phyloP scores from a whole-genome alignment of 73 alveolate genomes.

The Tetrahymena malaccensis region DNA sequence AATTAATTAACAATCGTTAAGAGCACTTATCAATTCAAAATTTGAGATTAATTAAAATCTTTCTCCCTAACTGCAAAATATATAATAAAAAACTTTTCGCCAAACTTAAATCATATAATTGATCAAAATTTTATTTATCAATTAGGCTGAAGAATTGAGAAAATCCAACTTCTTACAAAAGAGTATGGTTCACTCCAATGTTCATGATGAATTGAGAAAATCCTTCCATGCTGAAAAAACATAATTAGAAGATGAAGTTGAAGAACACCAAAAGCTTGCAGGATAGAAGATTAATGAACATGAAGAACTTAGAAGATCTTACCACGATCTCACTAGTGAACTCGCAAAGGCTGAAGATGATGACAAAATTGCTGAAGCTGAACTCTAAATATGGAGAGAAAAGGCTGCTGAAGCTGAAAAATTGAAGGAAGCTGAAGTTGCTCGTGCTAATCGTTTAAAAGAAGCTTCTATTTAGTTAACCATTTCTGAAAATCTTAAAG shows the following conservation, averaged over 20 bases:
- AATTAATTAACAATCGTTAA: neutral
- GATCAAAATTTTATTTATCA: neutral
- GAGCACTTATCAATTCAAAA: neutral
- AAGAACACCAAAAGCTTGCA: neutral
- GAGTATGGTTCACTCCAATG: neutral
- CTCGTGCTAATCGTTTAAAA: neutral
- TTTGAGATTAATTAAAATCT: too few species aligned
- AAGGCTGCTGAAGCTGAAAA: neutral
- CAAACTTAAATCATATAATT: neutral
- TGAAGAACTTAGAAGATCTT: neutral
- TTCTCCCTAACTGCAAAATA: neutral
- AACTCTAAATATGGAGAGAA: neutral
- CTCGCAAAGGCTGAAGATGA: neutral
- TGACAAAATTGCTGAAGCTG: neutral
- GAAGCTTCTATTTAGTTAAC: neutral
- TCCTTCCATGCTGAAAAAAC: neutral
- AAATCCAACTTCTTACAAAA: neutral
- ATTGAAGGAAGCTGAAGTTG: neutral
- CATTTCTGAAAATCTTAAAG: neutral
- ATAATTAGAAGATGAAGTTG: neutral
- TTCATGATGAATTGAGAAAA: neutral
- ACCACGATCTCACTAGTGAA: neutral
- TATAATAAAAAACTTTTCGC: too few species aligned
- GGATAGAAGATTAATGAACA: neutral
- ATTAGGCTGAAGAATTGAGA: neutral